These are phyloP conservation scores for Scedosporium aurantiacum DNA, from an alignment of 2,329 filamentous ascomycete species.

Conservation along the genomic window DNA sequence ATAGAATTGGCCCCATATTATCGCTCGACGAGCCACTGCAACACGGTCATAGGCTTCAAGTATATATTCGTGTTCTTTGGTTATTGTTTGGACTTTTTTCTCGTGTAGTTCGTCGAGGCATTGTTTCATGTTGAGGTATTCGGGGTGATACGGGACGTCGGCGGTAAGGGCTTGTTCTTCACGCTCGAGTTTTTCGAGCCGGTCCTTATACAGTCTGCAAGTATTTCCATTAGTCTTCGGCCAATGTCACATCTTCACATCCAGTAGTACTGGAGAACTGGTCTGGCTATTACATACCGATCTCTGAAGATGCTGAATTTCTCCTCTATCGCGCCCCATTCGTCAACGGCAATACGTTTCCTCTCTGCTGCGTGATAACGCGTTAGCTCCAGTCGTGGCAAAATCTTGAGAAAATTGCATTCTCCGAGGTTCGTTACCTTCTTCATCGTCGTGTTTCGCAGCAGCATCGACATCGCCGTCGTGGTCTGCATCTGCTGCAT, in stretches of 20 bases:
- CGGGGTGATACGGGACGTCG: slow-evolving; percentile 66
- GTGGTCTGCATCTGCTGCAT: slow-evolving; percentile 17
- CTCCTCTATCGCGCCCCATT: slow-evolving; percentile 70
- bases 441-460: slow-evolving; percentile 38
- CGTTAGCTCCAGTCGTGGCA: slow-evolving; percentile 5
- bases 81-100: slow-evolving; percentile 67
- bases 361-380: slow-evolving; percentile 49
- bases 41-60: slow-evolving; percentile 61
- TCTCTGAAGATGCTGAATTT: slow-evolving; percentile 82
- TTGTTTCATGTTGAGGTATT: slow-evolving; percentile 82
- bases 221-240: not conserved
- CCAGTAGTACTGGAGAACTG: too few species aligned
- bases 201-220: slow-evolving; percentile 72
- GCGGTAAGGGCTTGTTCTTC: slow-evolving; percentile 52
- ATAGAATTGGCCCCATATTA: slow-evolving; percentile 83
- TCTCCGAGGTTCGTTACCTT: not conserved
- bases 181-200: slow-evolving; percentile 67
- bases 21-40: slow-evolving; percentile 70
- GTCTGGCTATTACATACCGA: slow-evolving; percentile 37
- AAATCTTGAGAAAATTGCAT: not conserved
- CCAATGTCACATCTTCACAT: not conserved
- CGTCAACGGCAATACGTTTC: slow-evolving; percentile 70
- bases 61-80: slow-evolving; percentile 63
- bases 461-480: slow-evolving; percentile 50
- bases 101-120: slow-evolving; percentile 74